phyloP scores from a whole-genome alignment of 2,329 filamentous ascomycete genomes.

The Zopfia rhizophila region DNA sequence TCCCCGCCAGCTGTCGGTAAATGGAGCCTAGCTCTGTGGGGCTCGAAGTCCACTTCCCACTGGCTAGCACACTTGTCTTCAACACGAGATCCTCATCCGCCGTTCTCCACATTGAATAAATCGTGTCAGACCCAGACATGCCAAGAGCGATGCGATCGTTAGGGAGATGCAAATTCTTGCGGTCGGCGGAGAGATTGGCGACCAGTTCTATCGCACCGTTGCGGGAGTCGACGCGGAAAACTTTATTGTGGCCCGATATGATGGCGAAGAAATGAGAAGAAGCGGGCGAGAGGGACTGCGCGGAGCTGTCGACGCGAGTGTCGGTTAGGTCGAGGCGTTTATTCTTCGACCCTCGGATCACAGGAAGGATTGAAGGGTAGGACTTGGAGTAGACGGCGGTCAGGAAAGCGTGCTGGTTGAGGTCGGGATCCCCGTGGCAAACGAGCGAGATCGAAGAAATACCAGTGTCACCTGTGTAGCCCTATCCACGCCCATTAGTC shows the following conservation, averaged over 20 bases:
- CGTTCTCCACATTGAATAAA: slow-evolving; percentile 5
- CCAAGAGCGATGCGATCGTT: slow-evolving; percentile 2
- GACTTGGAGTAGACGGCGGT: slow-evolving; percentile 9
- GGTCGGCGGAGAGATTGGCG: slow-evolving; percentile 9
- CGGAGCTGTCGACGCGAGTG: slow-evolving; percentile 1
- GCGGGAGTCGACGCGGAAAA: slow-evolving; percentile 6
- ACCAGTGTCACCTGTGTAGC: slow-evolving; percentile 7
- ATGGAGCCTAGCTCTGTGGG: no score
- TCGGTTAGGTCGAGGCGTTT: background rate
- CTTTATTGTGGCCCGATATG: slow-evolving; percentile 8
- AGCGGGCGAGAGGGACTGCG: background rate
- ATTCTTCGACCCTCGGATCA: background rate
- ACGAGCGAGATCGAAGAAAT: slow-evolving; percentile 5
- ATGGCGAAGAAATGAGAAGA: slow-evolving; percentile 5
- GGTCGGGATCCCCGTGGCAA: background rate
- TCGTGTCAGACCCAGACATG: background rate
- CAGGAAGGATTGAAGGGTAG: slow-evolving; percentile 6
- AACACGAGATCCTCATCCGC: slow-evolving; percentile 6
- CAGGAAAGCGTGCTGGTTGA: slow-evolving; percentile 7
- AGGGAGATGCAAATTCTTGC: slow-evolving; percentile 6
- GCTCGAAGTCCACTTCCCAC: slow-evolving; percentile 11
- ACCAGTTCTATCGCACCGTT: slow-evolving; percentile 1
- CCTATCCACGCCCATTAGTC: no score
- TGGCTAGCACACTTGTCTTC: slow-evolving; percentile 2
- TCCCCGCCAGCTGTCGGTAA: no score